phyloP scores from a whole-genome alignment of 1,139 yeast species.

The Geotrichum carabidarum region DNA sequence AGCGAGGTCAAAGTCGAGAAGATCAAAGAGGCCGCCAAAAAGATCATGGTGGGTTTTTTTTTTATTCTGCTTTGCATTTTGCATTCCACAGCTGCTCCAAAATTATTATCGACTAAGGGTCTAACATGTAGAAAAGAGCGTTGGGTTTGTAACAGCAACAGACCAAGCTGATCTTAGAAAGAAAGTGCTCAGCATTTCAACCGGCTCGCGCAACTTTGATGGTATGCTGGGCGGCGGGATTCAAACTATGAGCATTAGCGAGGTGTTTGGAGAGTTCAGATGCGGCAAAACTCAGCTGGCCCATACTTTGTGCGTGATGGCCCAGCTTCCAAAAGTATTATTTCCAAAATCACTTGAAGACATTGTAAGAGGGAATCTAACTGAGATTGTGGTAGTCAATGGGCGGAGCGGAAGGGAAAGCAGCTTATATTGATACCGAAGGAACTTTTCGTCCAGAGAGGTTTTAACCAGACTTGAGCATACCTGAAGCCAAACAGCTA shows the following conservation, averaged over 20 bases:
- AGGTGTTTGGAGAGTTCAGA: slow-evolving; percentile 59
- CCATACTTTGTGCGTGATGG: slow-evolving; percentile 55
- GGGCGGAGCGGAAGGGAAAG: slow-evolving; percentile 62
- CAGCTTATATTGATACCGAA: slow-evolving; percentile 57
- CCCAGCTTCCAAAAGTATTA: slow-evolving; percentile 49
- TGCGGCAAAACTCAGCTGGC: slow-evolving; percentile 60
- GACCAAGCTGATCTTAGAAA: slow-evolving; percentile 48
- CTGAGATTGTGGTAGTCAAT: slow-evolving; percentile 28
- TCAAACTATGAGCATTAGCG: slow-evolving; percentile 57
- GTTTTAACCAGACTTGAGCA: background rate
- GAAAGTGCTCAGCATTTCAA: slow-evolving; percentile 46
- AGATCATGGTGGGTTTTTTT: slow-evolving; percentile 36
- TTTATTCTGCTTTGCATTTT: background rate
- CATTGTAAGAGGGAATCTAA: background rate
- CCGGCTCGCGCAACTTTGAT: slow-evolving; percentile 54
- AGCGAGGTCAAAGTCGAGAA: slow-evolving; percentile 58
- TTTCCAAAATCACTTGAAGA: background rate
- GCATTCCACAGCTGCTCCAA: background rate
- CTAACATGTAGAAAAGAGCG: slow-evolving; percentile 26
- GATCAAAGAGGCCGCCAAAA: slow-evolving; percentile 56
- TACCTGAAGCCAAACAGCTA: background rate
- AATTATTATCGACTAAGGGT: background rate
- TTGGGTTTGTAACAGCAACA: slow-evolving; percentile 53
- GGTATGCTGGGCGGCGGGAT: slow-evolving; percentile 55
- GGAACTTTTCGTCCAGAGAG: slow-evolving; percentile 39